Evolutionary conservation across 2,329 filamentous ascomycete species (phyloP).

Genomic region (Tolypocladium tropicale): DNA sequence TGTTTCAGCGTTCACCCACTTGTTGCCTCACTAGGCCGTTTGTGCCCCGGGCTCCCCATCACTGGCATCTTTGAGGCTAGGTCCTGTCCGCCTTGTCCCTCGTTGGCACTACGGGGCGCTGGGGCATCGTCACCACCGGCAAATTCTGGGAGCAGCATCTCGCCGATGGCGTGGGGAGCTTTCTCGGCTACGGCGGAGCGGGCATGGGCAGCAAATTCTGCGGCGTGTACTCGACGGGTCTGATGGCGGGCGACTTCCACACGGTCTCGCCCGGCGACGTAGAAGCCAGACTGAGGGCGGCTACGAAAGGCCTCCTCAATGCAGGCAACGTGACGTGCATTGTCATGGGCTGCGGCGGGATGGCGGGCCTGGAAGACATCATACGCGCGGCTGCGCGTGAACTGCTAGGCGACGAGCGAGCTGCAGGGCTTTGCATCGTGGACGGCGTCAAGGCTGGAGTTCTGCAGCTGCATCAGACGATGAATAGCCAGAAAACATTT

Average conservation of each 20-base stretch:
- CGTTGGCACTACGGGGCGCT: slow-evolving; percentile 33
- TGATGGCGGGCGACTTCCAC: slow-evolving; percentile 74
- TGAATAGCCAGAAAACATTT: slow-evolving; percentile 33
- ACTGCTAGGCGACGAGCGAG: slow-evolving; percentile 18
- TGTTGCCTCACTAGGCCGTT: slow-evolving; percentile 44
- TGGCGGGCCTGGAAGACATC: slow-evolving; percentile 73
- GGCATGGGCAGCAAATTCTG: slow-evolving; percentile 47
- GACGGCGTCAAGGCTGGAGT: slow-evolving; percentile 71
- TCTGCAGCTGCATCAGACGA: slow-evolving; percentile 46
- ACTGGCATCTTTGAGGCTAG: slow-evolving; percentile 81
- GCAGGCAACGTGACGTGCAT: slow-evolving; percentile 53
- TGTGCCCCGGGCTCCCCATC: slow-evolving; percentile 10
- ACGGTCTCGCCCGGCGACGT: slow-evolving; percentile 56
- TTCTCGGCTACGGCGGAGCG: slow-evolving; percentile 42
- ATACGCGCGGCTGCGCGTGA: slow-evolving; percentile 61
- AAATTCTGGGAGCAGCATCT: slow-evolving; percentile 73
- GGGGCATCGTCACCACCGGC: slow-evolving; percentile 86
- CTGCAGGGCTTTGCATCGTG: slow-evolving; percentile 43
- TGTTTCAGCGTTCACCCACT: slow-evolving; percentile 83
- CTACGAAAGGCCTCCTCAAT: slow-evolving; percentile 55
- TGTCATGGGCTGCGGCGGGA: slow-evolving; percentile 81
- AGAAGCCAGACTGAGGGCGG: slow-evolving; percentile 52
- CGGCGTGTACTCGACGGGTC: slow-evolving; percentile 71
- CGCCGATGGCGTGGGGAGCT: slow-evolving; percentile 49
- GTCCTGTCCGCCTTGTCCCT: slow-evolving; percentile 53